Base-by-base conservation (phyloP, 164 flowering plant genomes). In the Vitis cinerea region DNA sequence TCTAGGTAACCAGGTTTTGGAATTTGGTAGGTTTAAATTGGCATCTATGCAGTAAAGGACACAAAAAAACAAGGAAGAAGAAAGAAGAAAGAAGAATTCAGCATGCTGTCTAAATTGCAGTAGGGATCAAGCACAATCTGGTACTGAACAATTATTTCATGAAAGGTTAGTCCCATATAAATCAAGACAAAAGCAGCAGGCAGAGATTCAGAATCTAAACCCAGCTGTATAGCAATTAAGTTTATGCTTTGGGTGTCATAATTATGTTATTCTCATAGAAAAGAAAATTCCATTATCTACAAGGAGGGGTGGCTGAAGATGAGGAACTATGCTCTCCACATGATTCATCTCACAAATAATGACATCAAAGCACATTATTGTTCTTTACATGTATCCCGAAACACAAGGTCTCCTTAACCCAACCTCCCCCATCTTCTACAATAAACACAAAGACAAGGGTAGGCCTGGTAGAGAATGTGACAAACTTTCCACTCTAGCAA, bases 241-340 rank as follows among this genome's bases (percentile, higher is more conserved):
- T 6, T n/a, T 27, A 56, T 16, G 70, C 30, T 37, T n/a, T 56
- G 2, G 51, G 30, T 11, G 14, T 23, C 61, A 17, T 8, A 66
- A 13, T 53, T 37, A 37, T 37, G 17, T 63, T 56, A 58, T 57
- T 63, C n/a, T 17, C 67, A 75, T 37, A 23, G 11, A 29, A 59
- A 65, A 52, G 53, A 5, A 62, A 65, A 75, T 30, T 15, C 48
- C 54, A 9, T 50, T 55, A 64, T 64, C 69, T 75, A 71, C 68
- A 74, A 64, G 59, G 10, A 8, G 9, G 58, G 15, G 19, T 49
- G 31, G 59, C 23, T 31, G 6, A 65, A 31, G 37, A 12, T 30
- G 50, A 27, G 57, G 63, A 30, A 57, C 62, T 19, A 31, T 64
- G 50, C 8, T 11, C 61, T 60, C 30, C 47, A 65, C 29, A 9